Evolutionary conservation across 495 filamentous ascomycete genomes (phyloP), one percentile per base, ranked within the genome.

Genomic region (Penicillium parvum): DNA sequence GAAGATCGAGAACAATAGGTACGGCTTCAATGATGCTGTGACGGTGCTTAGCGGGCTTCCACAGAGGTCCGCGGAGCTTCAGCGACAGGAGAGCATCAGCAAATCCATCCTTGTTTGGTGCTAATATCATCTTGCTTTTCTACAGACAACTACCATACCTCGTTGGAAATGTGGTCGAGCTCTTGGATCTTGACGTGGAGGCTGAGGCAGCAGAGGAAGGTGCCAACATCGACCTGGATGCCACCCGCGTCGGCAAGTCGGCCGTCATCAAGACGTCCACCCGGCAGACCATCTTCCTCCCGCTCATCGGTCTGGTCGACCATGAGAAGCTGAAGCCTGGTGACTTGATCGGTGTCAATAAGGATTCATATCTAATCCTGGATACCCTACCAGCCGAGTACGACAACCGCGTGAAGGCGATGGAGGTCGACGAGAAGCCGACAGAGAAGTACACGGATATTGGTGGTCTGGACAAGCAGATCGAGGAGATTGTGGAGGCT

Each of bases 251-350:
- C 9, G 92, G 92, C 65, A 97, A 97, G 67, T 96, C 91, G 5
- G 92, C 94, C 28, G 94, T 99, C 60, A 97, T 99, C 78, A 99
- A 99, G 70, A 99, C 92, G n/a, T 96, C 91, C 7, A 99, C 92
- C 11, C 78, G 92, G 44, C 92, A 99, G 69, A 99, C 92, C 32
- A 99, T 99, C 65, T 99, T 97, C 76, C 77, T 99, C 20, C 92
- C 92, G 17, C 83, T 99, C 47, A 97, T 99, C 55, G 92, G 92
- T 49, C 83, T 99, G 12, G 92, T 99, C 34, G 92, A 99, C 57
- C 88, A 92, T 36, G 80, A 95, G 49, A 84, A 85, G 55, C 79
- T 99, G 32, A 92, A 90, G 70, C 92, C 92, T 4, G 90, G 83
- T 54, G 92, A 99, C 61, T 78, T 99, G 27, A 97, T 99, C 48